These are phyloP conservation scores for Petunia hybrid DNA, from an alignment of 305 asterid species.

Conservation along the genomic window DNA sequence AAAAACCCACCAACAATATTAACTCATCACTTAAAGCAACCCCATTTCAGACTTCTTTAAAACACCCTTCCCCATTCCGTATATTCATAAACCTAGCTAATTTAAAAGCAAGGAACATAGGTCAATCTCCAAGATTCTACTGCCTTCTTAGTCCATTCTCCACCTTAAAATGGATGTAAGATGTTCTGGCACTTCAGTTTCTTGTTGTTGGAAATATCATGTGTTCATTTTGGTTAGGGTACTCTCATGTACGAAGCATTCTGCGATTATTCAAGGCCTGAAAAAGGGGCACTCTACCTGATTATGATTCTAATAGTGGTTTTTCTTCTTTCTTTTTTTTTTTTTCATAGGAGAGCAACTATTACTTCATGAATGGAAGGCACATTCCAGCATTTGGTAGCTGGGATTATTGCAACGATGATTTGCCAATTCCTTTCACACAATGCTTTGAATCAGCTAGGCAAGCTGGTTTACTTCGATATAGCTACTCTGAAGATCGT, in stretches of 20 bases:
- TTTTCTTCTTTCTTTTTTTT: neutral
- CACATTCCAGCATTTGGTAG: conserved; percentile 95
- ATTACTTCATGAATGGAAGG: conserved; percentile 49
- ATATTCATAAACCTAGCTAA: too few relatives aligned
- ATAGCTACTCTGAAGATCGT: conserved; percentile 72
- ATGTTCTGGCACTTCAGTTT: too few relatives aligned
- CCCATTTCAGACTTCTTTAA: neutral
- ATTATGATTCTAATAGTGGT: neutral
- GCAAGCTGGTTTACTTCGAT: conserved; percentile 59
- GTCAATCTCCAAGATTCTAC: too few relatives aligned
- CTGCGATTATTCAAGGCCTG: too few relatives aligned
- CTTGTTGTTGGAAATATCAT: too few relatives aligned
- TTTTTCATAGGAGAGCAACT: neutral
- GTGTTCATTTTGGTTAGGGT: too few relatives aligned
- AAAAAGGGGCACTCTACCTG: too few relatives aligned
- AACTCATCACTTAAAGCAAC: neutral
- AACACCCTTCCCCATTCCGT: neutral
- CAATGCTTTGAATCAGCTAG: conserved; percentile 85
- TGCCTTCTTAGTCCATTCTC: too few relatives aligned
- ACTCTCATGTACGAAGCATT: too few relatives aligned
- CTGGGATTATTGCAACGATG: conserved; percentile 76
- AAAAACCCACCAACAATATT: too few relatives aligned
- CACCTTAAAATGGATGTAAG: too few relatives aligned
- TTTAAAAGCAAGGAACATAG: too few relatives aligned
- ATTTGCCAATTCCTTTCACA: conserved; percentile 59